Base-by-base conservation (phyloP, 257 asterid species). In the Plantago elongata region DNA sequence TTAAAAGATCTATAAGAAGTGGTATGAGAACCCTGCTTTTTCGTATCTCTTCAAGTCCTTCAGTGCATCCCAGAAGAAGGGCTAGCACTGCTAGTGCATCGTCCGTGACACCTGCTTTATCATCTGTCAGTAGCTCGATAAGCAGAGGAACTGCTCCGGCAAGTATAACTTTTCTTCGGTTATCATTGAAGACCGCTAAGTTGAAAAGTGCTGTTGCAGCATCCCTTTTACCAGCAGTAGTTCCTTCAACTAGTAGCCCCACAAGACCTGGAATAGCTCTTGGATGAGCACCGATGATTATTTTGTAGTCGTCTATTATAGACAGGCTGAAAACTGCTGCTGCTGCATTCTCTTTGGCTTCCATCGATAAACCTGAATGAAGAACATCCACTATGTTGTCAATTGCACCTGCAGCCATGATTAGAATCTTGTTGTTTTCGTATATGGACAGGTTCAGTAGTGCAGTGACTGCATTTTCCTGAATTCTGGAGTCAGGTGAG, bases 131-230 rank as follows among this genome's bases (percentile, higher is more conserved):
- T 45, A 79, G 79, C 63, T 76, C 71, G 67, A 90, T 75, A 60
- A 90, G 87, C 78, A 85, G 70, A 0, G 95, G 87, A 57, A 90
- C 76, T 56, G 88, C 97, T 50, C 96, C 95, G 13, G 92, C 75
- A 1, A 66, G 65, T 46, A 81, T 82, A 3, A 78, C 70, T 43
- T 72, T 80, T 16, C 45, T 73, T 61, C 81, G 75, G 22, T 90
- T 90, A 9, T 57, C 80, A 63, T 71, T 82, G 56, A 83, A 75
- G 16, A 87, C 73, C 2, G 90, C 84, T 11, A 90, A 85, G 72
- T 87, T 90, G 78, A 84, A 80, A n/a, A 84, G 85, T 56, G 97
- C 95, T 27, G 85, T 79, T 40, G 88, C 89, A n/a, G 96, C 96
- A 63, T 90, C 97, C 17, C 74, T 72, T 75, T 87, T 90, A 42